Percentiles rank a stretch among this genome's conserved stretches.
phyloP scores from a whole-genome alignment of 352 stramenopile genomes.

The Globisporangium nodosum region DNA sequence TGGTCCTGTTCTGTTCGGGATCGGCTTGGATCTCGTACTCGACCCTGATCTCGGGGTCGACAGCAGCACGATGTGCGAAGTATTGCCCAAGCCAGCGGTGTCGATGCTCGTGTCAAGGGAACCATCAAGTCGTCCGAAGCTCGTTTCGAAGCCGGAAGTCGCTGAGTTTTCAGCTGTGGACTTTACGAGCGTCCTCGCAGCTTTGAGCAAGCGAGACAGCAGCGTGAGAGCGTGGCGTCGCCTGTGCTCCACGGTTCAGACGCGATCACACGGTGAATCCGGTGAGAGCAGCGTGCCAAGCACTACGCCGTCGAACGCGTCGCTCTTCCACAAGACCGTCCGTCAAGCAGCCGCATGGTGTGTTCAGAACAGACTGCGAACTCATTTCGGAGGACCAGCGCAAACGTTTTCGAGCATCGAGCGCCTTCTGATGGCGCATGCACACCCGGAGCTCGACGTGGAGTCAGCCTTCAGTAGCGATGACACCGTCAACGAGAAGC shows the following conservation, averaged over 20 bases:
- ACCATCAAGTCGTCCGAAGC: slow-evolving; percentile 2
- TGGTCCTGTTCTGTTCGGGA: slow-evolving; percentile 8
- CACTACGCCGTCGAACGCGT: slow-evolving; percentile 11
- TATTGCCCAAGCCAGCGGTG: slow-evolving; percentile 3
- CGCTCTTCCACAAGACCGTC: slow-evolving; percentile 25
- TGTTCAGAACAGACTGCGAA: slow-evolving; percentile 65
- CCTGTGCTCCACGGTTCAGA: slow-evolving; percentile 15
- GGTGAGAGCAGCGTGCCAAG: neutral
- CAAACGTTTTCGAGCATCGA: slow-evolving; percentile 79
- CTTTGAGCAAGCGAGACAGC: slow-evolving; percentile 24
- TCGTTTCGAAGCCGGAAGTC: neutral
- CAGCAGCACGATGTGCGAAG: neutral
- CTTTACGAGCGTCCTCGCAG: slow-evolving; percentile 39
- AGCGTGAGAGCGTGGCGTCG: slow-evolving; percentile 30
- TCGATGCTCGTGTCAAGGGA: slow-evolving; percentile 8
- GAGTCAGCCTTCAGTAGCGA: neutral
- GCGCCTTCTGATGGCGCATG: slow-evolving; percentile 41
- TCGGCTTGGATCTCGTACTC: slow-evolving; percentile 12
- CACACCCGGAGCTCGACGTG: neutral
- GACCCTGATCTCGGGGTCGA: slow-evolving; percentile 6
- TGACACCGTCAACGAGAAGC: neutral
- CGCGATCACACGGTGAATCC: neutral
- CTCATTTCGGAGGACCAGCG: slow-evolving; percentile 65
- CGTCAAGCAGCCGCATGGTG: slow-evolving; percentile 62
- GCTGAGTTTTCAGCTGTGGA: slow-evolving; percentile 26